Evolutionary conservation across 345 rosid species (phyloP), one percentile per base, ranked within the genome.

Genomic region (Alliaria petiolata): DNA sequence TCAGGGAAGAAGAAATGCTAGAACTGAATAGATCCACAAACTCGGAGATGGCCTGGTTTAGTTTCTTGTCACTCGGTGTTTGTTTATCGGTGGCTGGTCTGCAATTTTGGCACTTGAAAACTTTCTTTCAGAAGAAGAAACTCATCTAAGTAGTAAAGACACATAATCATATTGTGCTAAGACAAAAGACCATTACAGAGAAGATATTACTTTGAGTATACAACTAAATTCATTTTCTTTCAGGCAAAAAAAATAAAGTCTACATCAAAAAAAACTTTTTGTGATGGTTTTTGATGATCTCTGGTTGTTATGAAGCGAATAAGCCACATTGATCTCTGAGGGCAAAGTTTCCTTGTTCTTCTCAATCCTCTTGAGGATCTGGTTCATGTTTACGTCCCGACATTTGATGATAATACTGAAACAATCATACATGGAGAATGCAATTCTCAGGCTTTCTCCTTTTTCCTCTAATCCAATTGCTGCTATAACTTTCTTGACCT

Each of bases 351-450:
- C 52, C 14, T 19, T 88, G 54, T 83, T 83, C 83, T 82, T 54
- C 88, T 88, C 90, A 14, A 14, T 91, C 95, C 82, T 83, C 85
- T 88, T 88, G 67, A 91, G 62, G 82, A 88, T 88, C 71, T 31
- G 77, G 76, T 78, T 86, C 92, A 84, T 85, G 80, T 88, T 89
- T 25, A 84, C 78, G 3, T 83, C 81, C 92, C 93, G 87, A 70
- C 89, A 88, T 35, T 58, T 81, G 34, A 51, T 14, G 10, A 52
- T 14, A 16, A 45, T 16, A 12, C 25, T 45, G 51, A 45, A 45
- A 8, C 25, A 16, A 16, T 45, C 50, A 45, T 45, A 16, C 51
- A 45, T 16, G 17, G 26, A 25, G 26, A 25, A 1, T 1, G 26
- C 26, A 25, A 25, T 25, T 25, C n/a, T n/a, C n/a, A n/a, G 3